Percentiles rank a stretch among this genome's conserved stretches.
phyloP scores from a whole-genome alignment of 1,139 yeast species.

The Yamadazyma epiphylla region DNA sequence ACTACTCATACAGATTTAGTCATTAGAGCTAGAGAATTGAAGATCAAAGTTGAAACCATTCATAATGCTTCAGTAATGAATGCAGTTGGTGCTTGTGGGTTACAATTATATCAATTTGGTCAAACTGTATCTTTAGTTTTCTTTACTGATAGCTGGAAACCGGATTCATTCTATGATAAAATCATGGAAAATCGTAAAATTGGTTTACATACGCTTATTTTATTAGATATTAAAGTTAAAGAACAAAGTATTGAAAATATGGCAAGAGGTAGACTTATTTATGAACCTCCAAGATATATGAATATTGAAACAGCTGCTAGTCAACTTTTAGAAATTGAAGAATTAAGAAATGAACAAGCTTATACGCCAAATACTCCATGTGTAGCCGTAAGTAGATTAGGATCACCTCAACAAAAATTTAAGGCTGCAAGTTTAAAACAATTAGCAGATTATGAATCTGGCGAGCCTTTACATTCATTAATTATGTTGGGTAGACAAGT shows the following conservation, averaged over 20 bases:
- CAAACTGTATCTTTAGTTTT: constrained; percentile 95
- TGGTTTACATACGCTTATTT: constrained; percentile 85
- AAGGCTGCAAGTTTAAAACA: constrained; percentile 81
- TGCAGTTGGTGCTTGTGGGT: constrained; percentile 97
- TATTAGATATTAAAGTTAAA: constrained; percentile 91
- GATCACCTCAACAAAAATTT: constrained; percentile 78
- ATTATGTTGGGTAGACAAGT: constrained; percentile 90
- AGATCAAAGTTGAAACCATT: constrained; percentile 72
- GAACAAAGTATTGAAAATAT: constrained; percentile 93
- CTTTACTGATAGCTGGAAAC: constrained; percentile 94
- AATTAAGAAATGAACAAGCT: constrained; percentile 64
- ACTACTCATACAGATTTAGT: constrained; percentile 96
- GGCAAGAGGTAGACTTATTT: constrained; percentile 88
- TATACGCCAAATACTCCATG: constrained; percentile 88
- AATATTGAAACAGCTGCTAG: constrained; percentile 82
- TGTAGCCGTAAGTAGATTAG: constrained; percentile 87
- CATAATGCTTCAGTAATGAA: constrained; percentile 98
- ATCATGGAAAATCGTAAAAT: constrained; percentile 82
- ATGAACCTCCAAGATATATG: constrained; percentile 98
- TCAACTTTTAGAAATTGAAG: constrained; percentile 86
- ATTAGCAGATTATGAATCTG: constrained; percentile 78
- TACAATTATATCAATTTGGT: constrained; percentile 92
- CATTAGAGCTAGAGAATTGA: constrained; percentile 81
- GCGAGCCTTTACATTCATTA: constrained; percentile 91
- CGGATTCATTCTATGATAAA: constrained; percentile 90